Base-by-base conservation (phyloP, 768 basidiomycete species). In the Coprinopsis strossmayeri region DNA sequence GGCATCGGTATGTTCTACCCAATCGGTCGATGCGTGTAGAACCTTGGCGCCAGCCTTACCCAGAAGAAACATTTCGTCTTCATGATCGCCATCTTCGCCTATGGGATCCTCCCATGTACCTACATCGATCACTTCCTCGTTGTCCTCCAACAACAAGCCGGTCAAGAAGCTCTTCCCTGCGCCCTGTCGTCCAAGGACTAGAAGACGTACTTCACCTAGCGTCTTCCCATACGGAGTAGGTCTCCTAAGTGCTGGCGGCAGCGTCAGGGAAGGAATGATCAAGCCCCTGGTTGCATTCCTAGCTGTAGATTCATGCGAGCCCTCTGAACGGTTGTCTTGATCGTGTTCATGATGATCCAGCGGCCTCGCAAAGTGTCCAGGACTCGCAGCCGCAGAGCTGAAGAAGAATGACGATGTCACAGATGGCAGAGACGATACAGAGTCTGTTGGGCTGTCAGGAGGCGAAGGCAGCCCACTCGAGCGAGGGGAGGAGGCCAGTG, bases 401-500 rank as follows among this genome's bases (percentile, higher is more conserved):
- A 85, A 87, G 67, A 87, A 84, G 71, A 86, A 86, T 0, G 82
- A 84, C 1, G 82, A 85, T 15, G 80, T 76, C 11, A 85, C 78
- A 1, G 83, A 85, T 1, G 85, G 85, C 2, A 87, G 68, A 3
- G 85, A 87, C 1, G 85, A 87, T 34, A 80, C 66, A 1, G 81
- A 83, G 43, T 72, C 79, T 7, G 77, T 72, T 1, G 74, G 84
- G 57, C 83, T 84, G 57, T 77, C 74, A 34, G 81, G 77, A 10
- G 78, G 76, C 5, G 83, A 82, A 15, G 78, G 77, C 35, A 74
- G 62, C 2, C 68, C 63, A 52, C 73, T 75, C 12, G 73, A 74
- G 55, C 67, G 67, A 13, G 78, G 74, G 5, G 76, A 78, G 3
- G 72, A 71, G 0, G 75, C 69, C 34, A 62, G 68, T 18, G 76